Base-by-base conservation (phyloP, 306 rosid genomes). In the Pyrus communis region DNA sequence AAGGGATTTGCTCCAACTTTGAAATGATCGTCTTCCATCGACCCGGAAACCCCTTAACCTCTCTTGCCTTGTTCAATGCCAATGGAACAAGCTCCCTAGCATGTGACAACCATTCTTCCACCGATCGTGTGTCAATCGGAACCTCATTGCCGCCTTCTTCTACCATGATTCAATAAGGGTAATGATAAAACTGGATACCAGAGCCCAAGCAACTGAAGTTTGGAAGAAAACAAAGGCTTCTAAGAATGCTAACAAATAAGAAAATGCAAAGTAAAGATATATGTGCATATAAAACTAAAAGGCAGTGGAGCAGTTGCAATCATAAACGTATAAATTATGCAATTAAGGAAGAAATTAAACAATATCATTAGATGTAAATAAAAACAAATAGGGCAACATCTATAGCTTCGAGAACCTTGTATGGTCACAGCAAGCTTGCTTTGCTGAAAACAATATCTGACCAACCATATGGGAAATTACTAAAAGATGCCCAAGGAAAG, bases 11-110 rank as follows among this genome's bases (percentile, higher is more conserved):
- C 83, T 92, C 96, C 72, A 92, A 75, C 83, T 95, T 95, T 18
- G 92, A 83, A 64, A 89, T 76, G 72, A 95, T 92, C 92, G 81
- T 79, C 87, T 91, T 95, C 99, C 99, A 95, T 73, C 96, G 86
- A 42, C 88, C 93, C 0, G 89, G 86, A 74, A 95, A 95, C 13
- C 79, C 89, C 73, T 89, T 89, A 22, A 91, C 97, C 82, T 92
- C 96, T 79, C 42, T 88, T 40, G 97, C 93, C 76, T 88, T 95
- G 3, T 69, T 55, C 31, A 95, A 83, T 60, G 87, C 92, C 73
- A 79, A 42, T 11, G 97, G 97, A 75, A 95, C 91, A 76, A 95
- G 89, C 77, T 89, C 91, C 61, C 83, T 88, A 8, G 90, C 91
- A 19, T 79, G 77, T 9, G 80, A 65, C 71, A 91, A 75, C 89